Evolutionary conservation across 768 basidiomycete genomes (phyloP), one percentile per base, ranked within the genome.

Genomic region (Boletus pseudo-olivaceus): DNA sequence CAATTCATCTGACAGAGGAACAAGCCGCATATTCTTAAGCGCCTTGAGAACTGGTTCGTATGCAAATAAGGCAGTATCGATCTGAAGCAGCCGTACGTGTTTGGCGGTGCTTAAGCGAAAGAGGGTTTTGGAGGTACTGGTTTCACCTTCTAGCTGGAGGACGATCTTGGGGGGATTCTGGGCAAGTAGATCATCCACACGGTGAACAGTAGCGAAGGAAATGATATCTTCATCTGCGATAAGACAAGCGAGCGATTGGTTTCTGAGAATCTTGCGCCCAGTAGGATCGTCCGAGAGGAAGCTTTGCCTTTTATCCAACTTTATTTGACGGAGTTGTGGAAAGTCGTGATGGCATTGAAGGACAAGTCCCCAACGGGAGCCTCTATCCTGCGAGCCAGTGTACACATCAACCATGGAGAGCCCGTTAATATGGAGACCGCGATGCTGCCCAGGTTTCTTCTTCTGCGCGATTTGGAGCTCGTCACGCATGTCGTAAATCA

Each of bases 1-100:
- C 3, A 88, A 57, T 55, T 87, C 85, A 1, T 72, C 64, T 0
- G 76, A 67, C 2, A 88, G 68, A 1, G 84, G 80, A 11, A 88
- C 62, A 2, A 57, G 57, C 10, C 53, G 72, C 57, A 74, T 77
- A 33, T 73, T 64, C 67, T 86, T 78, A n/a, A 89, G 72, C 1
- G 77, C 80, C 37, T 72, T 76, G 19, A 89, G 74, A 30, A 88
- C 72, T 0, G 85, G 84, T 59, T 85, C 79, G 47, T 78, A 88
- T 0, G 86, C 72, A 57, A 87, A 88, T 4, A 87, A 53, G 0
- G 83, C 82, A 0, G 81, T 82, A 58, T 88, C 79, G 27, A 87
- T 82, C 53, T 82, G 82, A 35, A 88, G 63, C 19, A 87, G 72
- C 14, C 68, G 69, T 37, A 80, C 57, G 14, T 69, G 50, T 17